Conservation (phyloP, 129 eudicot genomes). For the Centrapalus pauciflorus region DNA sequence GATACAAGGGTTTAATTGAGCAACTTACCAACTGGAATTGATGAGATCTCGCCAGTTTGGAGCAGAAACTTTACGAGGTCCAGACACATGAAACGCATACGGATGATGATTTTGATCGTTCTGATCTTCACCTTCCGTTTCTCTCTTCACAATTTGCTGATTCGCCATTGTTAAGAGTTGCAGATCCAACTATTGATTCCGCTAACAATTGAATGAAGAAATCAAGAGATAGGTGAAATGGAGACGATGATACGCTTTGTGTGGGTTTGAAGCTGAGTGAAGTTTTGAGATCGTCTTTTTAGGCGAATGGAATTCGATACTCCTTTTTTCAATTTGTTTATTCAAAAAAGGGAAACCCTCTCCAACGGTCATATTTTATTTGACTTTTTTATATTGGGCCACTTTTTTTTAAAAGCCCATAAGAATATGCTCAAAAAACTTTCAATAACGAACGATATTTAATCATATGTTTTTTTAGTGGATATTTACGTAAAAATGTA, state of each 20-base stretch:
- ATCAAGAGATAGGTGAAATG: background rate
- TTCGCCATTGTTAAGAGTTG: slow-evolving; percentile 10
- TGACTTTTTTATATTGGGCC: background rate
- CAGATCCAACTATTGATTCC: background rate
- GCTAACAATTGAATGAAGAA: background rate
- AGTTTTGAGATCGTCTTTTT: slow-evolving; percentile 13
- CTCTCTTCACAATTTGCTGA: slow-evolving; percentile 5
- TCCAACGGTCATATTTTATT: slow-evolving; percentile 32
- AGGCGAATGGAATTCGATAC: slow-evolving; percentile 14
- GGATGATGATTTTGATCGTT: slow-evolving; percentile 44
- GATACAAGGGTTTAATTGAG: background rate
- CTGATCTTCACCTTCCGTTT: slow-evolving; percentile 15
- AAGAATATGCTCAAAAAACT: background rate
- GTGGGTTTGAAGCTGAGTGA: slow-evolving; percentile 13
- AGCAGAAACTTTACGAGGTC: slow-evolving; percentile 83
- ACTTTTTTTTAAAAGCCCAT: background rate
- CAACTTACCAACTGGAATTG: slow-evolving; percentile 72
- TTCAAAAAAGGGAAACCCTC: background rate
- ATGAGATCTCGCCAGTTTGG: slow-evolving; percentile 86
- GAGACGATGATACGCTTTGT: slow-evolving; percentile 1
- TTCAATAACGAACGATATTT: too few species aligned
- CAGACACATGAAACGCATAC: slow-evolving; percentile 84
- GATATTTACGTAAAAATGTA: too few species aligned
- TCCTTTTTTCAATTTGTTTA: background rate
- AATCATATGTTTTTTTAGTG: too few species aligned